These are phyloP conservation scores for Xylariaceae sp. DNA, from an alignment of 2,329 filamentous ascomycete species.

Conservation along the genomic window DNA sequence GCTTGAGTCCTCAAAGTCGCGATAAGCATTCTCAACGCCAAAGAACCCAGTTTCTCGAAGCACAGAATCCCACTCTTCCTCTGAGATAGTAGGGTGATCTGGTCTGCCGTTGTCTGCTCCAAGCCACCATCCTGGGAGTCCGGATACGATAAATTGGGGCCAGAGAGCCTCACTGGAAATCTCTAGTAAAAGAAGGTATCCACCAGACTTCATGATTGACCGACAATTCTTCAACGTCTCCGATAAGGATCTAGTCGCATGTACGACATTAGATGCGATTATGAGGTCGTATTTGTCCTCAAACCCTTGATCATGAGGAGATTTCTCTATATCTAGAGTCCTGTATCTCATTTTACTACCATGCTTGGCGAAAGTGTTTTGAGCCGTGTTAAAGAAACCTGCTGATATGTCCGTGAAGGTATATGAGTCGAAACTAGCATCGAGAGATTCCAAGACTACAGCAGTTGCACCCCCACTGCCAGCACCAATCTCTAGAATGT, in stretches of 20 bases:
- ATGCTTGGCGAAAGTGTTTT: conserved; percentile 33
- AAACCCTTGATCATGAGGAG: conserved; percentile 37
- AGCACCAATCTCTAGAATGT: conserved; percentile 45
- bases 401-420: conserved; percentile 50
- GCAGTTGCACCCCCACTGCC: conserved; percentile 48
- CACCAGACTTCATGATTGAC: conserved; percentile 38
- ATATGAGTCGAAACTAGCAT: conserved; percentile 40
- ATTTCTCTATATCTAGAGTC: conserved; percentile 34
- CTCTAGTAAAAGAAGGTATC: conserved; percentile 32
- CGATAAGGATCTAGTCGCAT: conserved; percentile 26
- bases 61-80: conserved; percentile 27
- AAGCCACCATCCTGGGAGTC: conserved; percentile 14
- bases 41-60: conserved; percentile 33
- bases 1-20: no score
- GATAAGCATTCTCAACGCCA: conserved; percentile 35
- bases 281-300: conserved; percentile 34
- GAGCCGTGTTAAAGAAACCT: conserved; percentile 44
- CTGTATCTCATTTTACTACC: conserved; percentile 36
- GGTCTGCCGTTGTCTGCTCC: conserved; percentile 1
- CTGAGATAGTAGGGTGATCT: conserved; percentile 2
- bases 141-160: not conserved
- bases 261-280: conserved; percentile 36
- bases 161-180: no score
- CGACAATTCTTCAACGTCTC: conserved; percentile 30
- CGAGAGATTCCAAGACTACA: conserved; percentile 38